Conservation (phyloP, 75 land plant species). For the Pinus tabuliformis region DNA sequence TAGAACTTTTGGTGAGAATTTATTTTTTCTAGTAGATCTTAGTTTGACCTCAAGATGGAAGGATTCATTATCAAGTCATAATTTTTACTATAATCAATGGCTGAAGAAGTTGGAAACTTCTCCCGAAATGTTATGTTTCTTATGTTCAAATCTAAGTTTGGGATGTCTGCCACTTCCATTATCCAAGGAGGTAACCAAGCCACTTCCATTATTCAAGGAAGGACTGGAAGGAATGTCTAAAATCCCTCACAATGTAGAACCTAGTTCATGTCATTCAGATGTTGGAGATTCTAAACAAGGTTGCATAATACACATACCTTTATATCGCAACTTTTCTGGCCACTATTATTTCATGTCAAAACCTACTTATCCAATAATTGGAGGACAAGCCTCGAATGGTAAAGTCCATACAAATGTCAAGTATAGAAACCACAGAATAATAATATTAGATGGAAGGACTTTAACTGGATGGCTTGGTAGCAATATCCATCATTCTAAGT, state of each 20-base stretch:
- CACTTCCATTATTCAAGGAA: not conserved
- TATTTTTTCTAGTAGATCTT: too few species aligned
- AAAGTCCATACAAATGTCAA: conserved; percentile 7
- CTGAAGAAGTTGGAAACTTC: too few species aligned
- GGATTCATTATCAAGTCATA: too few species aligned
- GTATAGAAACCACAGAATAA: not conserved
- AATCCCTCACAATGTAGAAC: not conserved
- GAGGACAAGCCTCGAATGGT: conserved; percentile 9
- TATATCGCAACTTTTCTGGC: conserved; percentile 19
- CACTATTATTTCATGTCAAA: conserved; percentile 44
- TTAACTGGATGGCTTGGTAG: too few species aligned
- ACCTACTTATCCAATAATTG: conserved; percentile 35
- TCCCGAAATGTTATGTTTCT: too few species aligned
- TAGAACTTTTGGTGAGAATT: too few species aligned
- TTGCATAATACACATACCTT: conserved; percentile 11
- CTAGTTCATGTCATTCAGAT: conserved; percentile 51
- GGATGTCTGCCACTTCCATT: not conserved
- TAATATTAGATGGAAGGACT: not conserved
- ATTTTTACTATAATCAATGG: too few species aligned
- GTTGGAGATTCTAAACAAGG: conserved; percentile 33
- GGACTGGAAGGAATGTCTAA: conserved; percentile 13
- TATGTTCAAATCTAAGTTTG: not conserved
- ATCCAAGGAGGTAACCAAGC: too few species aligned
- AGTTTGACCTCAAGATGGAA: too few species aligned
- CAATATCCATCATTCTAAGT: too few species aligned